Base-by-base conservation (phyloP, 352 stramenopile species). In the Pythium sukuiense region DNA sequence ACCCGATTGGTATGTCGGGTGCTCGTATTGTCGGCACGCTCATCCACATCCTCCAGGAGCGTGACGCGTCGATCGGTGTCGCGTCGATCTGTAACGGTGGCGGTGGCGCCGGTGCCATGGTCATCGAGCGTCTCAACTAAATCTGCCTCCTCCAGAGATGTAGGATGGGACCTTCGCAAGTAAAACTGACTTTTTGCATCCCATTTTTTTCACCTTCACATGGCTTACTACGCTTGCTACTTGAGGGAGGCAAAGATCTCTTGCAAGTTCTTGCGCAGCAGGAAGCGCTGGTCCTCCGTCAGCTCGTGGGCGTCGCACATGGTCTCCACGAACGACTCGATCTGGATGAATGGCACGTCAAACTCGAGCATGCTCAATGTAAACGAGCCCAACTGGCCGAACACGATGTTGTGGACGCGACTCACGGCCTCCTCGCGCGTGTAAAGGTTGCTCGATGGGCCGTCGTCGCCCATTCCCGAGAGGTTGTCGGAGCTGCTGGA, bases 71-170 rank as follows among this genome's bases (percentile, higher is more conserved):
- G n/a, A 92, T 99, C 50, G 97, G 97, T 45, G 97, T 87, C 74
- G 97, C 97, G 27, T 96, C 90, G 48, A 99, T 99, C 66, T 99
- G 97, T 77, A 99, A 99, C 78, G 98, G 98, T 33, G 98, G 98
- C 33, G 98, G 97, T 48, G 97, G 97, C 8, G 97, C 97, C 26
- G 97, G 92, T 48, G 97, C 97, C 5, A 96, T 99, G 71, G 76
- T 99, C 48, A 90, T 99, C 60, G 96, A 99, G 74, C 83, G 83
- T 45, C 72, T 92, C 60, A 83, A 81, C 69, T 92, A 89, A 57
- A 39, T 55, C 50, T 24, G 16, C 14, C 5, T 41, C 13, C 20
- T 24, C 20, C 20, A 24, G 20, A 24, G 20, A 95, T 24, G 20
- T 24, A 24, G 20, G 20, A 24, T 24, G 20, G 20, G 20, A 24